Percentiles rank a stretch among this genome's conserved stretches.
Conservation (phyloP, 163 green algal species). For the Scenedesmus sp. region DNA sequence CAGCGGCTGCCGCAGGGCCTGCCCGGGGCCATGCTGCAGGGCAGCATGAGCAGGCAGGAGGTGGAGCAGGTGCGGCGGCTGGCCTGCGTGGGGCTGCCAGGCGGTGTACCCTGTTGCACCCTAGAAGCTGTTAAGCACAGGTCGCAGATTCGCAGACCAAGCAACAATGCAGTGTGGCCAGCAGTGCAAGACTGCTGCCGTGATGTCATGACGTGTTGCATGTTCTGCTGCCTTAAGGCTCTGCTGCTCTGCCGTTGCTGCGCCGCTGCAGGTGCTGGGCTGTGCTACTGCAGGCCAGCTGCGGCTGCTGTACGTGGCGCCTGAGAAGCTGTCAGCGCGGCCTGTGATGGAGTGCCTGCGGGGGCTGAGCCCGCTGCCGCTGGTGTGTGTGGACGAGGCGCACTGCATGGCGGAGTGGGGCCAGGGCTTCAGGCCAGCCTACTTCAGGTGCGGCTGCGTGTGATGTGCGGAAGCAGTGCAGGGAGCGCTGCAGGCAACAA, state of each 20-base stretch:
- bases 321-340: slow-evolving; percentile 86
- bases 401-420: slow-evolving; percentile 98
- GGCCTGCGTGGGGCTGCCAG: neutral
- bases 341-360: slow-evolving; percentile 57
- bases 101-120: neutral
- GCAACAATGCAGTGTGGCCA: neutral
- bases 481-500: neutral
- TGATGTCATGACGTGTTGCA: neutral
- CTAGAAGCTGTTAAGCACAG: neutral
- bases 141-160: neutral
- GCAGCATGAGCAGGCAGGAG: slow-evolving; percentile 58
- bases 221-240: neutral
- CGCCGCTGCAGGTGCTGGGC: slow-evolving; percentile 54
- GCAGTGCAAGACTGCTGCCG: neutral
- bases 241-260: neutral
- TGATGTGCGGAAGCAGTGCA: neutral
- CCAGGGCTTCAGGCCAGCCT: slow-evolving; percentile 96
- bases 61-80: slow-evolving; percentile 25
- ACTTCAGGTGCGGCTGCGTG: slow-evolving; percentile 70
- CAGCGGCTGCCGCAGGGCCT: slow-evolving; percentile 68
- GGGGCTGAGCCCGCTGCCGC: slow-evolving; percentile 67
- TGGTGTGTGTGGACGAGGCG: slow-evolving; percentile 95
- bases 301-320: slow-evolving; percentile 92
- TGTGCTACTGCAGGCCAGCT: slow-evolving; percentile 54
- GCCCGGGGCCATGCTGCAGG: slow-evolving; percentile 74